phyloP scores from a whole-genome alignment of 2,329 filamentous ascomycete species.

The Chrysoporthe cubensis region DNA sequence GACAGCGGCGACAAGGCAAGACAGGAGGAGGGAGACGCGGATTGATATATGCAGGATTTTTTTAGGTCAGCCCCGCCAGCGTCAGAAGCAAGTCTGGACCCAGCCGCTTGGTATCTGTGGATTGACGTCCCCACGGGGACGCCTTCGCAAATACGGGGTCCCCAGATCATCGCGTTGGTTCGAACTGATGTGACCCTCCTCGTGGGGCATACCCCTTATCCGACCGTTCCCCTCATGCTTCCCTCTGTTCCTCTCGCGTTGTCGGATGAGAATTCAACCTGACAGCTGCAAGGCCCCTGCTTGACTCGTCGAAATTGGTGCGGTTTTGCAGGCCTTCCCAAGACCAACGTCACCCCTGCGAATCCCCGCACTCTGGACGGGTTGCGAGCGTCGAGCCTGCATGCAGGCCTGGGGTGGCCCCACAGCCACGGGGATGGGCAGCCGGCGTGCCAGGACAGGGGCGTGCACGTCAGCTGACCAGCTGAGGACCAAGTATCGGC shows the following conservation, averaged over 20 bases:
- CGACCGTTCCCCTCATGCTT: slow-evolving; percentile 5
- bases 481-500: not conserved
- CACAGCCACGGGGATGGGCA: not conserved
- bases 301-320: slow-evolving; percentile 4
- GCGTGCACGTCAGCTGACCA: not conserved
- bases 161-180: slow-evolving; percentile 13
- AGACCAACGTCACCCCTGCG: not conserved
- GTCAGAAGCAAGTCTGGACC: not conserved
- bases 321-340: not conserved
- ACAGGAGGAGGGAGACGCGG: not conserved
- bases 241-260: not conserved
- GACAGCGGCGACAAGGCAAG: not conserved
- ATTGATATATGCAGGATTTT: slow-evolving; percentile 27
- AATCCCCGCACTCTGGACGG: not conserved
- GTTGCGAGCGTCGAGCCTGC: not conserved
- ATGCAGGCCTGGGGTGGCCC: not conserved
- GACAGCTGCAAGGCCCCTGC: not conserved
- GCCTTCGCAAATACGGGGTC: slow-evolving; percentile 20
- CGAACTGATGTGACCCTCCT: not conserved
- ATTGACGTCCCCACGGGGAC: slow-evolving; percentile 14
- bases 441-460: not conserved
- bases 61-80: not conserved
- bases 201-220: slow-evolving; percentile 22
- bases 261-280: slow-evolving; percentile 27
- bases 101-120: slow-evolving; percentile 12